Evolutionary conservation across 805 yeast species (phyloP).

Genomic region (Yarrowia keelungensis): DNA sequence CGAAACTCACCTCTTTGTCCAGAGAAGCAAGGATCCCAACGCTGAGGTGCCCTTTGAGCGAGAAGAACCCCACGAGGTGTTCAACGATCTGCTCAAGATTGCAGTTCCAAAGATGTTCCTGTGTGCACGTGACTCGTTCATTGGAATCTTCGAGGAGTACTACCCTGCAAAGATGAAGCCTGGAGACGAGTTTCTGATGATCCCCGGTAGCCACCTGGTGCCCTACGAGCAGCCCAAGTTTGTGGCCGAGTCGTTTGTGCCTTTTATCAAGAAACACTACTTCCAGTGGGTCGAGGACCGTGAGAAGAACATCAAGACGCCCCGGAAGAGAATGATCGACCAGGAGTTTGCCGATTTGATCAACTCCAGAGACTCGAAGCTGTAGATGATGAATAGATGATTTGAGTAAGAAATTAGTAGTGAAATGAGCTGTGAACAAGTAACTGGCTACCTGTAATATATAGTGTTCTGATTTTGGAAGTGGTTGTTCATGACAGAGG

Average conservation of each 20-base stretch:
- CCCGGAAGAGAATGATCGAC: constrained; percentile 11
- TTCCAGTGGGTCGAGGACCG: constrained; percentile 19
- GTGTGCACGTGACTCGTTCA: background rate
- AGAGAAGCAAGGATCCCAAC: constrained; percentile 14
- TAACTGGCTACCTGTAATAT: no score
- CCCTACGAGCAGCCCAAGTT: constrained; percentile 34
- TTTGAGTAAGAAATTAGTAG: no score
- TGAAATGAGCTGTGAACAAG: no score
- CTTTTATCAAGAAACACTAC: constrained; percentile 21
- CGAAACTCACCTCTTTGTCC: constrained; percentile 40
- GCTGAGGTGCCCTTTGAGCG: constrained; percentile 23
- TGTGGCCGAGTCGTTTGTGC: constrained; percentile 15
- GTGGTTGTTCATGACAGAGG: no score
- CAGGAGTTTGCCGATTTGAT: constrained; percentile 11
- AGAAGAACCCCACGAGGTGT: constrained; percentile 32
- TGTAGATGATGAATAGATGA: background rate
- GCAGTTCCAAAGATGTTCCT: constrained; percentile 18
- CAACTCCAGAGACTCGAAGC: background rate
- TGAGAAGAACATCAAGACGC: constrained; percentile 17
- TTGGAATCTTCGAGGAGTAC: constrained; percentile 2
- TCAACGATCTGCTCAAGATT: constrained; percentile 16
- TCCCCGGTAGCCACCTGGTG: constrained; percentile 14
- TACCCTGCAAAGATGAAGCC: background rate
- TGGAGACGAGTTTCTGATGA: constrained; percentile 17
- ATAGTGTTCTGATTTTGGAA: no score